phyloP scores from a whole-genome alignment of 2,329 filamentous ascomycete genomes.

The Teratosphaeria destructans region DNA sequence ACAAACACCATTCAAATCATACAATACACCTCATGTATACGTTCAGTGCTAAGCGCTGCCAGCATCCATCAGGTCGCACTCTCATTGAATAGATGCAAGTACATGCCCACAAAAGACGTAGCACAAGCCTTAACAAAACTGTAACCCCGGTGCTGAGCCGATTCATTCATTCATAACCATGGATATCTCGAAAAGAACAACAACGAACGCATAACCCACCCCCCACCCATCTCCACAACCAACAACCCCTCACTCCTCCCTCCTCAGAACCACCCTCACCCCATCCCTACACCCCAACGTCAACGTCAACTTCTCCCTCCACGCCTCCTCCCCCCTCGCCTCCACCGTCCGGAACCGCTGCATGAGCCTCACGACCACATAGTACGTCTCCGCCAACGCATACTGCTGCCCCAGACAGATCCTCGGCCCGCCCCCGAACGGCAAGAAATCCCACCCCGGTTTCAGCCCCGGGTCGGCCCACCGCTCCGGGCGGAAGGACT shows the following conservation, averaged over 20 bases:
- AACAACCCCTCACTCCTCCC: not conserved
- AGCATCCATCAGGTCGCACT: too few relatives aligned
- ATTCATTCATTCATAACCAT: too few relatives aligned
- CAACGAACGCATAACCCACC: too few relatives aligned
- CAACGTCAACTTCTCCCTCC: slow-evolving; percentile 7
- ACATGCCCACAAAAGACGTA: too few relatives aligned
- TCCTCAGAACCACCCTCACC: not conserved
- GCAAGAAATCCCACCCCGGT: slow-evolving; percentile 14
- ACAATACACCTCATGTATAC: too few relatives aligned
- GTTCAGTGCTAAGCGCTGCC: too few relatives aligned
- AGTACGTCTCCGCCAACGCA: slow-evolving; percentile 6
- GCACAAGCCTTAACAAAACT: too few relatives aligned
- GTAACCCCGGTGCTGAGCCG: too few relatives aligned
- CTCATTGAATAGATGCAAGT: too few relatives aligned
- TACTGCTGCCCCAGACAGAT: slow-evolving; percentile 30
- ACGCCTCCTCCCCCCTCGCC: slow-evolving; percentile 2
- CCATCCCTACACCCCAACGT: not conserved
- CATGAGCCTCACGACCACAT: slow-evolving; percentile 6
- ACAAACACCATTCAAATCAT: too few relatives aligned
- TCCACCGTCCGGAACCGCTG: slow-evolving; percentile 6
- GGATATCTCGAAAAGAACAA: too few relatives aligned
- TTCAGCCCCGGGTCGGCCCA: slow-evolving; percentile 23
- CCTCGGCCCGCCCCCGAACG: slow-evolving; percentile 34
- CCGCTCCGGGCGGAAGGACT: slow-evolving; percentile 38
- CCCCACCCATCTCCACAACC: too few relatives aligned